These are phyloP conservation scores for Trichosporon sp. DNA, from an alignment of 1,284 basidiomycete genomes.

Conservation along the genomic window DNA sequence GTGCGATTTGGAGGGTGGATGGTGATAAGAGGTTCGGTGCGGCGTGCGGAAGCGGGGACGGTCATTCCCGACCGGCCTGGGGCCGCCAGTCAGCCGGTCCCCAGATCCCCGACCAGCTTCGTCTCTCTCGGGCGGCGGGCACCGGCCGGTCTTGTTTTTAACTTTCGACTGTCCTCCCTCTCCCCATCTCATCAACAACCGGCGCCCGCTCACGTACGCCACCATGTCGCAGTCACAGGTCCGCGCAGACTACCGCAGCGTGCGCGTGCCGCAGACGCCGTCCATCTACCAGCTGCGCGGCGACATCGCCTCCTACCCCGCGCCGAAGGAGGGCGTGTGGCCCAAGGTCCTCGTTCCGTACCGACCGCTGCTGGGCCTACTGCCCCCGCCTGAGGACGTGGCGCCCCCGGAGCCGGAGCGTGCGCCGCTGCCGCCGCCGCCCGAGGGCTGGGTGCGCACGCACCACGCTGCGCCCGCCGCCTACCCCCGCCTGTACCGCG, in stretches of 20 bases:
- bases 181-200: not conserved
- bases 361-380: constrained; percentile 10
- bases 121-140: too few species aligned
- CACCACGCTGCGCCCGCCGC: constrained; percentile 70
- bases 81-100: too few species aligned
- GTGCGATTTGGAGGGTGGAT: not conserved
- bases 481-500: constrained; percentile 53
- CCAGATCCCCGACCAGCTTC: too few species aligned
- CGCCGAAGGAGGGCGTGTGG: not conserved
- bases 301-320: not conserved
- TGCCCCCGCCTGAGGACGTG: constrained; percentile 11
- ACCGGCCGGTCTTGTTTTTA: not conserved
- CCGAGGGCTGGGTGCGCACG: constrained; percentile 51
- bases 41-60: not conserved
- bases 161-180: not conserved
- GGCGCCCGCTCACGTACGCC: not conserved
- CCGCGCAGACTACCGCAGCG: not conserved
- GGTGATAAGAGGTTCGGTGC: not conserved
- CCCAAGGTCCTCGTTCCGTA: constrained; percentile 7
- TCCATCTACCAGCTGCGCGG: not conserved
- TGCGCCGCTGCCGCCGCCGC: constrained; percentile 32
- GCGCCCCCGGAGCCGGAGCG: constrained; percentile 12
- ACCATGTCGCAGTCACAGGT: not conserved
- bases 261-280: not conserved
- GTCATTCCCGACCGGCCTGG: not conserved